Evolutionary conservation across 2,329 filamentous ascomycete genomes (phyloP).

Genomic region (Elsinoe necatrix): DNA sequence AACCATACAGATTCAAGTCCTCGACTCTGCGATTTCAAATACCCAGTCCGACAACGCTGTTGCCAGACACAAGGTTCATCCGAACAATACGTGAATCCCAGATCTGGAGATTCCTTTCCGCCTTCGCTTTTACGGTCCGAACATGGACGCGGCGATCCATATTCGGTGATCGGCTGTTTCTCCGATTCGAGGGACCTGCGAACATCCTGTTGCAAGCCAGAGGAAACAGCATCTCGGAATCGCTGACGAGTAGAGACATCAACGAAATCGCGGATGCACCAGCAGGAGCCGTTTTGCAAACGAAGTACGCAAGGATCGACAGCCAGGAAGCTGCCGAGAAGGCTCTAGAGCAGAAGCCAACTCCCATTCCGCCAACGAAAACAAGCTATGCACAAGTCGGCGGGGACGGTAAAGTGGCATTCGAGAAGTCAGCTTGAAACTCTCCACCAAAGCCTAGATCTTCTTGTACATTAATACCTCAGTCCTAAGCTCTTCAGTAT

Average conservation of each 20-base stretch:
- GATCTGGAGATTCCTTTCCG: slow-evolving; percentile 61
- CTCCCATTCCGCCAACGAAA: slow-evolving; percentile 23
- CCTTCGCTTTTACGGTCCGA: slow-evolving; percentile 58
- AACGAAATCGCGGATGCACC: slow-evolving; percentile 84
- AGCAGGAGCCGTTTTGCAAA: slow-evolving; percentile 56
- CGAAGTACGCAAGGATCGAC: slow-evolving; percentile 29
- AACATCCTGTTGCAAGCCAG: slow-evolving; percentile 84
- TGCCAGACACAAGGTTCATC: slow-evolving; percentile 67
- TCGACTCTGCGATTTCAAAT: slow-evolving; percentile 67
- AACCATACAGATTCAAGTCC: slow-evolving; percentile 80
- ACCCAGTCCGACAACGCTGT: slow-evolving; percentile 54
- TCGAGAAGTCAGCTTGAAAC: slow-evolving; percentile 6
- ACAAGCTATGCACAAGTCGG: slow-evolving; percentile 30
- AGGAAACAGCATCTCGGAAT: slow-evolving; percentile 68
- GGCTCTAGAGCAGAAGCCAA: neutral
- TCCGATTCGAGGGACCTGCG: slow-evolving; percentile 79
- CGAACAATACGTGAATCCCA: slow-evolving; percentile 61
- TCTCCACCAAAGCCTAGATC: slow-evolving; percentile 25
- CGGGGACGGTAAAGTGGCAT: slow-evolving; percentile 26
- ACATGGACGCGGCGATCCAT: slow-evolving; percentile 74
- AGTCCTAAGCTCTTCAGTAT: slow-evolving; percentile 40
- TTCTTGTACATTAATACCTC: slow-evolving; percentile 54
- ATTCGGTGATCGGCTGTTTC: slow-evolving; percentile 87
- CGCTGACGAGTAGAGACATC: slow-evolving; percentile 67
- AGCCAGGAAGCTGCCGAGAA: slow-evolving; percentile 4